Conservation (phyloP, 305 asterid genomes). For the Stenogyne calaminthoides region DNA sequence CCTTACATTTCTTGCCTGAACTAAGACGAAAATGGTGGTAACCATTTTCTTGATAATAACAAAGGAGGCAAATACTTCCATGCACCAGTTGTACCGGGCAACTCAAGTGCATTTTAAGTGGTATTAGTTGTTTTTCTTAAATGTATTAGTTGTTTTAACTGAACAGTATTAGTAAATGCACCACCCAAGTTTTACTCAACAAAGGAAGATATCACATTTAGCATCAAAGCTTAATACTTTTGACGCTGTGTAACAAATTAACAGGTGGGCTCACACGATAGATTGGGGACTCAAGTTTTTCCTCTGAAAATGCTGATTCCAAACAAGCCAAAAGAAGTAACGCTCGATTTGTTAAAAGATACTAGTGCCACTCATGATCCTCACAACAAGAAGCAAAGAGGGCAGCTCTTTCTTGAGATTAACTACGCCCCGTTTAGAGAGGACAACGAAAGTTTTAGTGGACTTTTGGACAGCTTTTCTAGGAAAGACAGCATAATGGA, state of each 20-base stretch:
- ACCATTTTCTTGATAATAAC: background rate
- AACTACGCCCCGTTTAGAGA: conserved; percentile 81
- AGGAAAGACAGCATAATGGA: conserved; percentile 45
- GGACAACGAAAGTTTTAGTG: conserved; percentile 43
- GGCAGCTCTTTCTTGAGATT: conserved; percentile 66
- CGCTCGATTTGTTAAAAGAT: conserved; percentile 71
- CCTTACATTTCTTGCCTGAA: no score
- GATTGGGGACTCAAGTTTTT: conserved; percentile 63
- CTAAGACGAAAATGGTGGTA: background rate
- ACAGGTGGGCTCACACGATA: conserved; percentile 87
- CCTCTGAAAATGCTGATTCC: conserved; percentile 64
- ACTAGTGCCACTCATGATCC: conserved; percentile 37
- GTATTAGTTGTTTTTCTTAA: no score
- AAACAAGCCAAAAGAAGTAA: conserved; percentile 59
- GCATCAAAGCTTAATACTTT: background rate
- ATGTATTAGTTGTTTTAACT: no score
- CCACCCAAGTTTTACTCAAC: no score
- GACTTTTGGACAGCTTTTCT: conserved; percentile 34
- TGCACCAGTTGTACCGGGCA: no score
- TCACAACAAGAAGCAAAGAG: conserved; percentile 61
- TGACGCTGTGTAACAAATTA: background rate
- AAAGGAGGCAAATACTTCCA: background rate
- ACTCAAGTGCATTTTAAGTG: no score
- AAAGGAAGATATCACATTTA: background rate
- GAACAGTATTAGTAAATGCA: no score